Base-by-base conservation (phyloP, 176 grass and related monocot genomes). In the Avena sativa region DNA sequence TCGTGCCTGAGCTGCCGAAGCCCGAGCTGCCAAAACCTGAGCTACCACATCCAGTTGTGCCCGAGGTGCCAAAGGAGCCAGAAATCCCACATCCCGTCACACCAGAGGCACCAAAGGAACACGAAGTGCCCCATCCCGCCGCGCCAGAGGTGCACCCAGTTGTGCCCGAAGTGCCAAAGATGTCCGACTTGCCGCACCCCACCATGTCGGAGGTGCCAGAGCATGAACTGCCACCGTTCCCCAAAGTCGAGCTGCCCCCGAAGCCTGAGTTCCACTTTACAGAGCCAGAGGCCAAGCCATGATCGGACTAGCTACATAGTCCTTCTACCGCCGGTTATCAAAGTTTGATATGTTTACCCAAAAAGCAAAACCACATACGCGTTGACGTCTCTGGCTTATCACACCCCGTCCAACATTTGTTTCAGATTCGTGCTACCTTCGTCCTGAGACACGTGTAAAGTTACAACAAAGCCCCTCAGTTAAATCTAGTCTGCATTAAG, bases 231-330 rank as follows among this genome's bases (percentile, higher is more conserved):
- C 61, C 79, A 2, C 60, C 79, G 2, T 50, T 79, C 9, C 74
- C 87, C 0, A 83, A 78, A 44, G 50, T 40, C 1, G 87, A 88
- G 43, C 6, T 71, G 20, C 87, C 87, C 1, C 73, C 72, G 3
- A 84, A 83, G 81, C 87, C 86, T 0, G 71, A 78, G 61, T 44
- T 43, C 12, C 59, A 83, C 23, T 58, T 34, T 26, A 49, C 61
- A 2, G 61, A 83, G 25, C 61, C 81, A 3, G 9, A 46, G 66
- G 34, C 67, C 34, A 83, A 83, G 17, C 81, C 81, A 83, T 83
- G 65, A 82, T 40, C 63, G 63, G 63, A 70, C 48, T 38, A 16
- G 3, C 20, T 81, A 26, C 58, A 67, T 36, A 28, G 28, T 15
- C 47, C 2, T 1, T 19, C 5, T 13, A 8, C 8, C 9, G 4